A percentile compares a stretch with the other conserved stretches of the same genome.
Evolutionary conservation across 179 eudicot species (phyloP).

Genomic region (Vitellaria paradoxa): DNA sequence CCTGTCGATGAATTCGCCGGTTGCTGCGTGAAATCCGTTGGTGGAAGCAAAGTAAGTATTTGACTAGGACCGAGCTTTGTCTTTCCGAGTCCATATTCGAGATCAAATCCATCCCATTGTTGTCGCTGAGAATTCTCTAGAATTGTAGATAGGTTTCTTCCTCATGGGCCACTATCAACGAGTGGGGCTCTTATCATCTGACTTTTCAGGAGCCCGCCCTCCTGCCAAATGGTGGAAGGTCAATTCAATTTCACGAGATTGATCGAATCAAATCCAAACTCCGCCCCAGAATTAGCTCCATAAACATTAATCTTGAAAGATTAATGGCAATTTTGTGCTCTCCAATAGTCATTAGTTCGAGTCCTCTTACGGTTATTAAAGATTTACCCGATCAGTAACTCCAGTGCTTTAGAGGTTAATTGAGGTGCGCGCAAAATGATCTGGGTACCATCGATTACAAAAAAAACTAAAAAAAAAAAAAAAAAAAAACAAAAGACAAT

Average conservation of each 20-base stretch:
- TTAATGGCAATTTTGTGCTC: no score
- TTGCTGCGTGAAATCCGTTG: slow-evolving; percentile 13
- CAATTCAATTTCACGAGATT: slow-evolving; percentile 22
- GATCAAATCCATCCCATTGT: slow-evolving; percentile 31
- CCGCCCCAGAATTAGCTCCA: not conserved
- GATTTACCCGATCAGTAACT: no score
- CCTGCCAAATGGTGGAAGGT: slow-evolving; percentile 51
- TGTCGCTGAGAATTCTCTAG: slow-evolving; percentile 8
- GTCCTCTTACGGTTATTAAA: no score
- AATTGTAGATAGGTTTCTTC: slow-evolving; percentile 18
- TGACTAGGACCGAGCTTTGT: slow-evolving; percentile 28
- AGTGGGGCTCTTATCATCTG: slow-evolving; percentile 43
- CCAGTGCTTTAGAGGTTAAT: no score
- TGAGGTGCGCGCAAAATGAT: no score
- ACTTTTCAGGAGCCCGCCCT: slow-evolving; percentile 53
- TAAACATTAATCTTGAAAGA: not conserved
- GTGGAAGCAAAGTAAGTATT: slow-evolving; percentile 52
- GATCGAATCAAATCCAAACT: not conserved
- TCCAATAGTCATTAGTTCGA: no score
- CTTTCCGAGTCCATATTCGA: slow-evolving; percentile 23
- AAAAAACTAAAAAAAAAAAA: no score
- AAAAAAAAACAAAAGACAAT: no score
- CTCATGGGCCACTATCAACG: slow-evolving; percentile 14
- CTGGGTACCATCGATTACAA: no score
- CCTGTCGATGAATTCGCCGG: slow-evolving; percentile 33